phyloP scores from a whole-genome alignment of 2,329 filamentous ascomycete species.

The Claviceps africana region DNA sequence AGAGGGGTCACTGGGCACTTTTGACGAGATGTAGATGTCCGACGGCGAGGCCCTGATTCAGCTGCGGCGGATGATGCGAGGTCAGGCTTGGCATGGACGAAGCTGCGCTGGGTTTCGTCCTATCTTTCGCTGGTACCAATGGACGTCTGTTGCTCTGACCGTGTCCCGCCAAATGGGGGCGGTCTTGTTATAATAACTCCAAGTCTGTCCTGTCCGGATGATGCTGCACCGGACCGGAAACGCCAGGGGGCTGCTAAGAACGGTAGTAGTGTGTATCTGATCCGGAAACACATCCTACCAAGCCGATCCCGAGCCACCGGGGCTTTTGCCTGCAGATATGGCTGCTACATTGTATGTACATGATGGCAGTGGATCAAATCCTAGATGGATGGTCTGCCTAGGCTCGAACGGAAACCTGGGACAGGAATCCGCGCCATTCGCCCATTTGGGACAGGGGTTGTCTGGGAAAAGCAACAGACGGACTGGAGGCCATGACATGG shows the following conservation, averaged over 20 bases:
- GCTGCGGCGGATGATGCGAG: neutral
- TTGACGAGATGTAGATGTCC: neutral
- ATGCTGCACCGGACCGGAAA: slow-evolving; percentile 1
- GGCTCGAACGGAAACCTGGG: slow-evolving; percentile 4
- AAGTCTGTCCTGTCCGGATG: neutral
- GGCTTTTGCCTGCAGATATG: slow-evolving; percentile 4
- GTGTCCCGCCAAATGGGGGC: slow-evolving; percentile 4
- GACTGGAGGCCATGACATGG: neutral
- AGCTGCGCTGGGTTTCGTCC: neutral
- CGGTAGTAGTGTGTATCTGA: slow-evolving; percentile 9
- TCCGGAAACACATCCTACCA: slow-evolving; percentile 9
- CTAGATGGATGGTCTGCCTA: slow-evolving; percentile 3
- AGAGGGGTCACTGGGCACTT: no score
- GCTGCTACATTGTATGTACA: slow-evolving; percentile 7
- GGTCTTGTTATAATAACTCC: slow-evolving; percentile 10
- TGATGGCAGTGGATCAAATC: slow-evolving; percentile 7
- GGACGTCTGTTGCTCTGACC: neutral
- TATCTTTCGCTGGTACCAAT: slow-evolving; percentile 7
- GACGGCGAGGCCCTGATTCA: no score
- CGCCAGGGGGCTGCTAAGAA: neutral
- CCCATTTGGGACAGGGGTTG: neutral
- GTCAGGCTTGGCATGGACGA: neutral
- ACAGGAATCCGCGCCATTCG: slow-evolving; percentile 6
- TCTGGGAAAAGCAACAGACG: neutral
- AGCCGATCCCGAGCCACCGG: slow-evolving; percentile 3